Evolutionary conservation across 2,329 filamentous ascomycete species (phyloP).

Genomic region (Aspergillus awamori): DNA sequence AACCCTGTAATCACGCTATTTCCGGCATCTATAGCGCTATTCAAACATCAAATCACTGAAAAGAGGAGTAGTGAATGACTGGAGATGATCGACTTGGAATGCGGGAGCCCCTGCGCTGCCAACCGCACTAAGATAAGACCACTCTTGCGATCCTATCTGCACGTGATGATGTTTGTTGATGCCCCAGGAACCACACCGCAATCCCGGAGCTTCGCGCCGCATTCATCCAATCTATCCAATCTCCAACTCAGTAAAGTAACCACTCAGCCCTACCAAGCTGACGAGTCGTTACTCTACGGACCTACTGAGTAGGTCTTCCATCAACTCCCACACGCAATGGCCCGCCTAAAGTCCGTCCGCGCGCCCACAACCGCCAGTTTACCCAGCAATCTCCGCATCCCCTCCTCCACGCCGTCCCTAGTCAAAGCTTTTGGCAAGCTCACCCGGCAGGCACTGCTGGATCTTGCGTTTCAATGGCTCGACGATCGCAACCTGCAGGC

Average conservation of each 20-base stretch:
- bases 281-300: not conserved
- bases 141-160: not conserved
- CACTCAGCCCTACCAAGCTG: not conserved
- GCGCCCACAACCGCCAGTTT: conserved; percentile 73
- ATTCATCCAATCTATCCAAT: not conserved
- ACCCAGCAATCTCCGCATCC: conserved; percentile 70
- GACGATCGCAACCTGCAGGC: conserved; percentile 64
- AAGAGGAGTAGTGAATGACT: not conserved
- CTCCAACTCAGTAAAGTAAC: not conserved
- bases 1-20: no score
- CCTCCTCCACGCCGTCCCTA: conserved; percentile 65
- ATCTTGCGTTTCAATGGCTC: conserved; percentile 77
- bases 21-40: no score
- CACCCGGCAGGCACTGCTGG: conserved; percentile 71
- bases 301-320: not conserved
- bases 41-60: no score
- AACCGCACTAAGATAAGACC: not conserved
- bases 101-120: not conserved
- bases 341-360: conserved; percentile 38
- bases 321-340: conserved; percentile 23
- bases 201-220: not conserved
- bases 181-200: conserved; percentile 4
- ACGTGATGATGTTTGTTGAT: conserved; percentile 7
- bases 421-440: conserved; percentile 69
- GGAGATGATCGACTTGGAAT: not conserved